Conservation (phyloP, 129 eudicot species). For the Flaveria brownii region DNA sequence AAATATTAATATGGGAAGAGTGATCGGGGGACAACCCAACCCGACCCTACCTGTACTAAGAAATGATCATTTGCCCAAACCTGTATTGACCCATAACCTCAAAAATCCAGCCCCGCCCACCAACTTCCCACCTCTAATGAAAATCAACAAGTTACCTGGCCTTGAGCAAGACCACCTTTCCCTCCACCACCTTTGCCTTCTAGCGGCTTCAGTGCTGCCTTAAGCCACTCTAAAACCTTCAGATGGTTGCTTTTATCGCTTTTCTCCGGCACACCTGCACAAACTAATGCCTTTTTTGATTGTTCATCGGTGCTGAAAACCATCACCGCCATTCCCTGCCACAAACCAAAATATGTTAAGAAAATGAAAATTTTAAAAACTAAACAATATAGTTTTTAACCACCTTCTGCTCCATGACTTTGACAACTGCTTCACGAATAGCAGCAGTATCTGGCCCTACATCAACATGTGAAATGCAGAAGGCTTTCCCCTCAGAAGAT, state of each 20-base stretch:
- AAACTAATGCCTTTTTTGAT: slow-evolving; percentile 71
- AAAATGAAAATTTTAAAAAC: neutral
- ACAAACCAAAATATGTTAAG: slow-evolving; percentile 11
- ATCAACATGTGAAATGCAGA: slow-evolving; percentile 63
- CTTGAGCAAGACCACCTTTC: slow-evolving; percentile 84
- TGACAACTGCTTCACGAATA: slow-evolving; percentile 86
- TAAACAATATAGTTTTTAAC: neutral
- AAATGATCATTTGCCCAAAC: neutral
- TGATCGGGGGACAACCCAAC: neutral
- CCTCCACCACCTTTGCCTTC: slow-evolving; percentile 92
- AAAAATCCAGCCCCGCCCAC: neutral
- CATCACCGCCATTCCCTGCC: slow-evolving; percentile 80
- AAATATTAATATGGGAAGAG: neutral
- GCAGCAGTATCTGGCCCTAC: slow-evolving; percentile 87
- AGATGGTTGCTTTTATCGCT: slow-evolving; percentile 57
- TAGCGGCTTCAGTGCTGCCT: slow-evolving; percentile 60
- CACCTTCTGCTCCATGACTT: slow-evolving; percentile 90
- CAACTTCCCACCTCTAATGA: neutral
- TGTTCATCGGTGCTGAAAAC: slow-evolving; percentile 76
- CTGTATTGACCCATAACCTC: neutral
- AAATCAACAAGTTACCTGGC: slow-evolving; percentile 58
- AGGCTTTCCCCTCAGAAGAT: slow-evolving; percentile 65
- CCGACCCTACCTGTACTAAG: neutral
- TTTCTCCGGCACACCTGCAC: slow-evolving; percentile 94
- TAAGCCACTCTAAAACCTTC: slow-evolving; percentile 77